Percentiles rank a stretch among this genome's conserved stretches.
phyloP scores from a whole-genome alignment of 331 rosid genomes.

The Pyracantha coccinea region DNA sequence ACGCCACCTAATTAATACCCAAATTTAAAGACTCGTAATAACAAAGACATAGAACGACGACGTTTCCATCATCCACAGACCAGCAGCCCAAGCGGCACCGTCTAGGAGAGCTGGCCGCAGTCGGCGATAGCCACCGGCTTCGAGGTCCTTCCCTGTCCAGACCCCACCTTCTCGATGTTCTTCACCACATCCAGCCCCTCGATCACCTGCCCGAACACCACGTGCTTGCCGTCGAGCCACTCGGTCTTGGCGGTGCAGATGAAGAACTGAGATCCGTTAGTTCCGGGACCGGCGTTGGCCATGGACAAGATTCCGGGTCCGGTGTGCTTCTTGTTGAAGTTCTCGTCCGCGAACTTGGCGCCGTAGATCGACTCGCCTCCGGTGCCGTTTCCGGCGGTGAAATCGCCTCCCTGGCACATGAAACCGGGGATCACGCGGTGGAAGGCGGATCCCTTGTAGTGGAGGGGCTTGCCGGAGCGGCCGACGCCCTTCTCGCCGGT shows the following conservation, averaged over 20 bases:
- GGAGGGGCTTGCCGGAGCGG: slow-evolving; percentile 64
- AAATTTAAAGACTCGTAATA: not conserved
- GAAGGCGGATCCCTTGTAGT: slow-evolving; percentile 74
- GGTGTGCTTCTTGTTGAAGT: slow-evolving; percentile 79
- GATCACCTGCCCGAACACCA: slow-evolving; percentile 67
- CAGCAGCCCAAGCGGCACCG: not conserved
- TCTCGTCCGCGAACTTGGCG: slow-evolving; percentile 79
- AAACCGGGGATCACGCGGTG: slow-evolving; percentile 88
- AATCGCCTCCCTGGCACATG: slow-evolving; percentile 98
- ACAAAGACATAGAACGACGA: not conserved
- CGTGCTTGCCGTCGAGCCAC: slow-evolving; percentile 95
- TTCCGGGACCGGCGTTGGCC: slow-evolving; percentile 88
- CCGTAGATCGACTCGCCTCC: slow-evolving; percentile 97
- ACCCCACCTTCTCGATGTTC: slow-evolving; percentile 68
- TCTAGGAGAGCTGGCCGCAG: slow-evolving; percentile 77
- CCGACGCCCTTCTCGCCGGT: slow-evolving; percentile 91
- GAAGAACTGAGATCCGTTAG: slow-evolving; percentile 96
- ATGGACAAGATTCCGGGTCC: slow-evolving; percentile 80
- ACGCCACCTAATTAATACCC: not conserved
- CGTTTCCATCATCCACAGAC: not conserved
- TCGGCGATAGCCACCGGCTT: slow-evolving; percentile 59
- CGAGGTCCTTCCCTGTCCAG: slow-evolving; percentile 49
- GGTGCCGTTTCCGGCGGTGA: slow-evolving; percentile 90
- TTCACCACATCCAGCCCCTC: slow-evolving; percentile 62
- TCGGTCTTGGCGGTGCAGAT: slow-evolving; percentile 74